Base-by-base conservation (phyloP, 2,329 filamentous ascomycete species). In the Passalora sequoiae region DNA sequence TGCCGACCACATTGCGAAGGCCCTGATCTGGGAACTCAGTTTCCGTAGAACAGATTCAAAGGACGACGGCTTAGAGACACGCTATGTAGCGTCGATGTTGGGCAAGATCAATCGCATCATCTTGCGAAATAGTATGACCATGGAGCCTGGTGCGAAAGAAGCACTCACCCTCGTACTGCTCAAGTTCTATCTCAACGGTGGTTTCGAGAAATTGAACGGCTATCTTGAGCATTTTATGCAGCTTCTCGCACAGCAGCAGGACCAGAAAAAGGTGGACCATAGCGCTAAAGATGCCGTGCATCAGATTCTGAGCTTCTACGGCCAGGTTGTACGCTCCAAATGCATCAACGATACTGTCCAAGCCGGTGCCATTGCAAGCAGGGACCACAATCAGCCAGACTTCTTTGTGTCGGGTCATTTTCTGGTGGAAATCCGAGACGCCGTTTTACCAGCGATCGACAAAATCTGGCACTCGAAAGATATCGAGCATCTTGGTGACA, bases 391-490 rank as follows among this genome's bases (percentile, higher is more conserved):
- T 4, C 70, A 73, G 20, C 65, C 75, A 7, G 78, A 83, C 55
- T 78, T 75, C 56, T 86, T 86, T 62, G 69, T 74, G 7, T 75
- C 81, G 10, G 73, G 78, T 1, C 91, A 96, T 57, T 84, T 97
- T 43, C 71, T 96, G 10, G 81, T 97, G 4, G 91, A 97, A 62
- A 68, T 97, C 30, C 83, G 92, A 30, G 80, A 85, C 67, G 79
- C 82, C 19, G 79, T 96, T 19, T 69, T 96, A 10, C 86, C 89
- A 1, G 78, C 84, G 33, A 76, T 92, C 29, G 77, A 78, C 44
- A 76, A 82, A 35, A 76, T 97, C 20, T 98, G 92, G 94, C 81
- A 87, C 54, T 94, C 89, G 1, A 73, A 80, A 19, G 78, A 94
- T 36, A 79, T 92, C 13, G 88, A 95, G 55, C 89, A 87, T 57